Evolutionary conservation across 176 grass and related monocot genomes (phyloP), one percentile per base, ranked within the genome.

Genomic region (Saccharum spontaneum): DNA sequence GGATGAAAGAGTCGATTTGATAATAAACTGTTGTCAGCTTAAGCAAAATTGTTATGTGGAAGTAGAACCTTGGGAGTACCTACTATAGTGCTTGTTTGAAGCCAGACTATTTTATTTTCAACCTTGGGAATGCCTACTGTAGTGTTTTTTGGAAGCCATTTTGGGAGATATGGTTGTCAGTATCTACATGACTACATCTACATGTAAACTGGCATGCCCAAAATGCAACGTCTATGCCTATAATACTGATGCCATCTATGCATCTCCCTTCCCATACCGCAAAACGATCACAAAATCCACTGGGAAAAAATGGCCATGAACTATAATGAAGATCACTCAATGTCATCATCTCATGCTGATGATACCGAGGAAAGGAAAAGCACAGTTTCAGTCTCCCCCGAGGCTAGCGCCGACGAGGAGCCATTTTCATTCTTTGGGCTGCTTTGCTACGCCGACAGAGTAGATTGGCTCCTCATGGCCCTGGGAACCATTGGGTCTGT

Each of bases 391-490:
- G 73, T 36, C 20, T 54, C 68, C 0, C 59, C 49, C 11, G 54
- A 31, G 68, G 39, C 15, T 61, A 63, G 45, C 2, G 16, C 57
- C 4, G 60, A 76, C 6, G 73, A 81, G 43, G 67, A 87, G 39
- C 79, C 78, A 81, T 65, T 94, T 60, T 68, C 89, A 9, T 94
- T 94, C 79, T 66, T 61, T 24, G 41, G 12, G 45, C 86, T 94
- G 49, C 92, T 94, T 15, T 78, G 75, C 69, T 94, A 94, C 6
- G 89, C 92, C 0, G 87, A 94, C 8, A 65, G 23, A 0, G 49
- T 87, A 14, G 92, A 91, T 44, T 94, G 92, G 92, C 18, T 89
- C 14, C 84, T 91, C 71, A 89, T 91, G 86, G 84, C 80, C 40
- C 22, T 94, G 67, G 89, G 92, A 79, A 84, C 89, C 54, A 10